A percentile compares a stretch with the other conserved stretches of the same genome.
These are phyloP conservation scores for Suhomyces wounanorum DNA, from an alignment of 1,139 yeast genomes.

Conservation along the genomic window DNA sequence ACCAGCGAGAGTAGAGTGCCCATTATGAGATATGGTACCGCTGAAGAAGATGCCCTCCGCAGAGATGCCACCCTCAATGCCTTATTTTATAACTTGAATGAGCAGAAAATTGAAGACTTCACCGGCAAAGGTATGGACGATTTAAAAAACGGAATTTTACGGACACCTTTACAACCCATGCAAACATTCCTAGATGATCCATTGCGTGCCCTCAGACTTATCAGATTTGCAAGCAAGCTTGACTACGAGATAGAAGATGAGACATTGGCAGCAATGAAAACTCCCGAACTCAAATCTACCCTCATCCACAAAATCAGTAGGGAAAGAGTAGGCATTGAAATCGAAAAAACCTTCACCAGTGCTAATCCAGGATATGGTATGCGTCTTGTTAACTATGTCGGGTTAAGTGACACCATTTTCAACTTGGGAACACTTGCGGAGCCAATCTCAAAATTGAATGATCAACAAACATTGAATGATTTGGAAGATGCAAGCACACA, in stretches of 20 bases:
- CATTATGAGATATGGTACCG: slow-evolving; percentile 74
- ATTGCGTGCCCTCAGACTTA: slow-evolving; percentile 75
- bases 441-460: slow-evolving; percentile 24
- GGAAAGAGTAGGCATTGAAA: slow-evolving; percentile 87
- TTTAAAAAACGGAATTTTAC: slow-evolving; percentile 62
- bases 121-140: slow-evolving; percentile 77
- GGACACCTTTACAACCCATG: slow-evolving; percentile 85
- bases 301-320: slow-evolving; percentile 76
- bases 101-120: slow-evolving; percentile 74
- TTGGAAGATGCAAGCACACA: slow-evolving; percentile 12
- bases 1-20: slow-evolving; percentile 85
- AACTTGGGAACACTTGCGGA: slow-evolving; percentile 35
- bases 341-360: slow-evolving; percentile 72
- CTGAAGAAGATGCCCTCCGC: slow-evolving; percentile 86
- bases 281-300: slow-evolving; percentile 56
- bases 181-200: slow-evolving; percentile 95
- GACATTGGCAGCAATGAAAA: slow-evolving; percentile 67
- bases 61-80: slow-evolving; percentile 96
- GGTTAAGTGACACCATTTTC: slow-evolving; percentile 63
- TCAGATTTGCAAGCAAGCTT: slow-evolving; percentile 83
- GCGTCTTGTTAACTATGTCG: slow-evolving; percentile 54
- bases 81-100: slow-evolving; percentile 76
- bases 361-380: slow-evolving; percentile 66
- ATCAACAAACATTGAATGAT: slow-evolving; percentile 9
- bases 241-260: slow-evolving; percentile 63